phyloP scores from a whole-genome alignment of 495 filamentous ascomycete genomes.

The Terfezia boudieri region DNA sequence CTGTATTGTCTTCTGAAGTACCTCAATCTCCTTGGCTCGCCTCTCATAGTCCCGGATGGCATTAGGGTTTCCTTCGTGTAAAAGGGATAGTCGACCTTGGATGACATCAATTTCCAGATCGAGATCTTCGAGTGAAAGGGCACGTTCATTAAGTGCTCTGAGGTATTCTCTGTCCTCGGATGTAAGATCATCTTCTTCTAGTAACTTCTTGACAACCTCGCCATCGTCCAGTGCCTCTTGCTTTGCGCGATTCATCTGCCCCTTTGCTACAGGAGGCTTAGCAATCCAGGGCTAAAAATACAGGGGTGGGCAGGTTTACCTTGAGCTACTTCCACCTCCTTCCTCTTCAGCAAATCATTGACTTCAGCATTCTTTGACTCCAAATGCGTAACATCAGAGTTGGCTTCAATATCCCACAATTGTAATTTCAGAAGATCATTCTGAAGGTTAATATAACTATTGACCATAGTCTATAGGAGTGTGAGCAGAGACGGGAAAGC shows the following conservation, averaged over 20 bases:
- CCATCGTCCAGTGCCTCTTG: not conserved
- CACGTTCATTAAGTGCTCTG: conserved; percentile 18
- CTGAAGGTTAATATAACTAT: conserved; percentile 22
- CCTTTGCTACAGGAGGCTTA: not conserved
- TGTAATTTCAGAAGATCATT: conserved; percentile 43
- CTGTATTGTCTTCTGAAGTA: conserved; percentile 22
- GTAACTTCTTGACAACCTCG: conserved; percentile 19
- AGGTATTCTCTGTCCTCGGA: conserved; percentile 21
- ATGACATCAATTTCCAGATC: conserved; percentile 54
- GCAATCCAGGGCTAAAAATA: not conserved
- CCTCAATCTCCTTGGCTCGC: conserved; percentile 32
- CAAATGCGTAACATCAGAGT: conserved; percentile 48
- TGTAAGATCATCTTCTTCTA: conserved; percentile 14
- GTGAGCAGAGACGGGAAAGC: not conserved
- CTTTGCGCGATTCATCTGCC: not conserved
- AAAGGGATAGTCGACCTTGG: conserved; percentile 48
- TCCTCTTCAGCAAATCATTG: conserved; percentile 28
- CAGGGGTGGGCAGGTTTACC: not conserved
- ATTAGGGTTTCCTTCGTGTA: conserved; percentile 54
- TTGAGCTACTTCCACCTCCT: conserved; percentile 21
- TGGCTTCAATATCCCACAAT: conserved; percentile 51
- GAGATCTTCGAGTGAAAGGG: conserved; percentile 37
- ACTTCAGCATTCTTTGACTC: conserved; percentile 38
- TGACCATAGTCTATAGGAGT: conserved; percentile 7
- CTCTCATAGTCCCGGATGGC: conserved; percentile 61